Base-by-base conservation (phyloP, 2,329 filamentous ascomycete genomes). In the Botryosphaeria dothidea region DNA sequence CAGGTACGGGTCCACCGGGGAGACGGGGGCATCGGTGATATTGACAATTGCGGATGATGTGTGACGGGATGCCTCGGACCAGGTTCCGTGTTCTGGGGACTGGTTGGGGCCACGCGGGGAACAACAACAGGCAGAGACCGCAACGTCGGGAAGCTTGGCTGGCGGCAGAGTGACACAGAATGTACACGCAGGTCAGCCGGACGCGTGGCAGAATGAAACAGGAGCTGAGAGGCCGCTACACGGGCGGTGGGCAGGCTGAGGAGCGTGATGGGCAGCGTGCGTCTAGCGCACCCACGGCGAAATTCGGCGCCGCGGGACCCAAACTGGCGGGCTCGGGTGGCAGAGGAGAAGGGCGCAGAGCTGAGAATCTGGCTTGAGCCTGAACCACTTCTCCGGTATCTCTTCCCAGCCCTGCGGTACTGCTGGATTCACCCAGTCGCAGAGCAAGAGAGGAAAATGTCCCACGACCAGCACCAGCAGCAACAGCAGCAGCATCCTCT, bases 381-480 rank as follows among this genome's bases (percentile, higher is more conserved):
- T 60, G 56, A 60, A 60, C 58, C 58, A 51, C 21, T 51, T 41
- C 58, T 62, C 61, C 46, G 61, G 61, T 45, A 63, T 54, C 46
- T 54, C 48, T 63, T 63, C 46, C 61, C 61, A 56, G 61, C 61
- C 23, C 58, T 38, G 45, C 58, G 58, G 58, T 62, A 46, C 41
- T 45, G 27, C 45, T 52, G 36, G 43, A 63, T 41, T 51, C 43
- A 54, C 56, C 49, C 56, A 60, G 41, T 60, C 29, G 41, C 17
- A 31, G 41, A 46, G 56, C 19, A 41, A 63, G 23, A 29, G 25
- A 27, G 34, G n/a, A 63, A 63, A 54, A 63, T 63, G 61, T 63
- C 61, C 61, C 61, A 63, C 61, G 58, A 62, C 43, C 58, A 49
- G 58, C 61, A 41, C 31, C 31, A 34, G 19, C 36, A 41, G 38